These are phyloP conservation scores for Leersia perrieri DNA, from an alignment of 176 grass and related monocot genomes.

Conservation along the genomic window DNA sequence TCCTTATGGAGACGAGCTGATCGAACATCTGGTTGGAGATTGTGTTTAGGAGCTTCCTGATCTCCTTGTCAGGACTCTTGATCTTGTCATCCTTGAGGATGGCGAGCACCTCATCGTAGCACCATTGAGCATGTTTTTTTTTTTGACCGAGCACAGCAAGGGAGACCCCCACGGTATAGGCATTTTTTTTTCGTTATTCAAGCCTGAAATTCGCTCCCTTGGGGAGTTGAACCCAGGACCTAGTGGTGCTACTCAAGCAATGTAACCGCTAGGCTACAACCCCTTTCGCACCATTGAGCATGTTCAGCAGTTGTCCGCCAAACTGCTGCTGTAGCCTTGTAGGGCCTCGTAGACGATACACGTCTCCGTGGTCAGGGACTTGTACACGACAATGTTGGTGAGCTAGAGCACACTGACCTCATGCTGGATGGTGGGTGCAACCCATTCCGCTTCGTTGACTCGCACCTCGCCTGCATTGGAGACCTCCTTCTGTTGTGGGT, in stretches of 20 bases:
- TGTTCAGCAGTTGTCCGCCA: constrained; percentile 73
- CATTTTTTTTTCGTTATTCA: too few relatives aligned
- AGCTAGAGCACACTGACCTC: constrained; percentile 78
- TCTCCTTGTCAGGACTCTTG: constrained; percentile 85
- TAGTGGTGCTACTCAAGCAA: too few relatives aligned
- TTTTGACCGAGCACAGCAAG: too few relatives aligned
- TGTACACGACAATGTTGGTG: constrained; percentile 63
- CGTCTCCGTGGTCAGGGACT: constrained; percentile 91
- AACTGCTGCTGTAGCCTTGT: constrained; percentile 80
- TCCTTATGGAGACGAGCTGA: constrained; percentile 75
- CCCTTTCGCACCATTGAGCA: constrained; percentile 71
- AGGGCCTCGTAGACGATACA: constrained; percentile 80
- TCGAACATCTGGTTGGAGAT: constrained; percentile 77
- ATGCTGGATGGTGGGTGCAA: constrained; percentile 10
- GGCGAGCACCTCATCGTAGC: constrained; percentile 75
- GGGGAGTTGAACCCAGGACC: too few relatives aligned
- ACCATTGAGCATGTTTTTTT: too few relatives aligned
- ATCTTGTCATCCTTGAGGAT: constrained; percentile 79
- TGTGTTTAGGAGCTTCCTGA: constrained; percentile 77
- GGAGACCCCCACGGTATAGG: too few relatives aligned
- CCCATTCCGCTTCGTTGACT: too few relatives aligned
- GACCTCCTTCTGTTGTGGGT: too few relatives aligned
- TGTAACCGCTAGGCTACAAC: too few relatives aligned
- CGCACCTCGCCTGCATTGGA: too few relatives aligned
- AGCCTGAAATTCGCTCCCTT: too few relatives aligned